These are phyloP conservation scores for Cutaneotrichosporon sp. DNA, from an alignment of 1,284 basidiomycete species.

Conservation along the genomic window DNA sequence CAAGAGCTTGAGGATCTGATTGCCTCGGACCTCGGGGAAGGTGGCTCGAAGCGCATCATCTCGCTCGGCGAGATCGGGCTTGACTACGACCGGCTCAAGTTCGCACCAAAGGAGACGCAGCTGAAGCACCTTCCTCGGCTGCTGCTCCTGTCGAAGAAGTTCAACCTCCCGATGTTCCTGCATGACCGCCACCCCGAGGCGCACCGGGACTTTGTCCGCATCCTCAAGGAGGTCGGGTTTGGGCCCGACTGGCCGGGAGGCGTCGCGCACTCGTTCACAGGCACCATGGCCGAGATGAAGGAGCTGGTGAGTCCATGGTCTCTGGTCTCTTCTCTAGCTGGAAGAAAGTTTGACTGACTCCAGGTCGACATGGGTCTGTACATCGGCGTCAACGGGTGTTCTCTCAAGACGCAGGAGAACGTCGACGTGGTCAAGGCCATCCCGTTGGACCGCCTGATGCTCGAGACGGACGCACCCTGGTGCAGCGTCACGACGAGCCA, in stretches of 20 bases:
- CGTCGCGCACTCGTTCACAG: conserved; percentile 87
- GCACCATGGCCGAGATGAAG: conserved; percentile 64
- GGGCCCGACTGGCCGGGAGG: conserved; percentile 63
- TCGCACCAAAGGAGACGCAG: conserved; percentile 67
- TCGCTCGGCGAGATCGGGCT: conserved; percentile 86
- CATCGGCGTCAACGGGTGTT: conserved; percentile 79
- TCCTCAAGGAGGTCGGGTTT: conserved; percentile 39
- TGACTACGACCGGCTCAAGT: conserved; percentile 81
- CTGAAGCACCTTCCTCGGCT: conserved; percentile 70
- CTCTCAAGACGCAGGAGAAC: conserved; percentile 76
- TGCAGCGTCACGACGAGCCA: conserved; percentile 76
- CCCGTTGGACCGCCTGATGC: conserved; percentile 66
- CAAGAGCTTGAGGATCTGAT: conserved; percentile 64
- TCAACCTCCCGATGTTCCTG: conserved; percentile 77
- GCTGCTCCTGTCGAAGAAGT: conserved; percentile 68
- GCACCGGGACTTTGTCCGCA: conserved; percentile 70
- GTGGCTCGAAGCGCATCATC: conserved; percentile 64
- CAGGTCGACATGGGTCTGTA: conserved; percentile 68
- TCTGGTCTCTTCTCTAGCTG: background rate
- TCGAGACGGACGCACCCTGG: conserved; percentile 88
- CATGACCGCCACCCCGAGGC: conserved; percentile 76
- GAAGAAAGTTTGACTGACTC: background rate
- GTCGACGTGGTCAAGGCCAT: conserved; percentile 65
- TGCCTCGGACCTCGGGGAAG: conserved; percentile 54
- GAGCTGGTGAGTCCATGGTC: conserved; percentile 58